phyloP scores from a whole-genome alignment of 2,329 filamentous ascomycete genomes.

The Fusarium xyrophilum region DNA sequence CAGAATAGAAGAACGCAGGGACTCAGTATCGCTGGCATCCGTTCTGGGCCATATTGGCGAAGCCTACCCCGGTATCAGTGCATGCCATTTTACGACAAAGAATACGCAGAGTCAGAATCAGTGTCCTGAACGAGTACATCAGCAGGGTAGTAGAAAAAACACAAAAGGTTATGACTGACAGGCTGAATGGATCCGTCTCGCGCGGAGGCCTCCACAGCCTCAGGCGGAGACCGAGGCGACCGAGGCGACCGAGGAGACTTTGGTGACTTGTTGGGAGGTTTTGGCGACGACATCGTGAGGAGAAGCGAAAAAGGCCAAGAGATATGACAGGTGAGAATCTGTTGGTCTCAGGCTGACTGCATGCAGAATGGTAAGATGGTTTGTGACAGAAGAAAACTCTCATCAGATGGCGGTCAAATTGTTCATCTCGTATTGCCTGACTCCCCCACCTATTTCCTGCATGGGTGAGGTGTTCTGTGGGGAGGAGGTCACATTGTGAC shows the following conservation, averaged over 20 bases:
- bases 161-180: neutral
- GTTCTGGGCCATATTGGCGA: neutral
- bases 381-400: slow-evolving; percentile 3
- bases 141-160: neutral
- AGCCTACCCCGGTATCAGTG: neutral
- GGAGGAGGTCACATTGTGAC: neutral
- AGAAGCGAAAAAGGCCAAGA: neutral
- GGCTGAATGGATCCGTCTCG: neutral
- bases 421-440: slow-evolving; percentile 13
- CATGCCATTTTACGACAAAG: slow-evolving; percentile 2
- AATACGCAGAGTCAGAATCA: slow-evolving; percentile 21
- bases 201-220: neutral
- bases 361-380: neutral
- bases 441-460: neutral
- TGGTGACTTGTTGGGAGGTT: neutral
- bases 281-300: neutral
- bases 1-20: slow-evolving; percentile 12
- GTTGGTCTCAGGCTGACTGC: neutral
- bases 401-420: slow-evolving; percentile 20
- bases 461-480: neutral
- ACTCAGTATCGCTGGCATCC: slow-evolving; percentile 18
- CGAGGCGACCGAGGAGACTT: neutral
- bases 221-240: neutral
- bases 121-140: slow-evolving; percentile 7
- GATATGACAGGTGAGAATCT: neutral